phyloP scores from a whole-genome alignment of 768 basidiomycete genomes.

The Lentinula raphanica region DNA sequence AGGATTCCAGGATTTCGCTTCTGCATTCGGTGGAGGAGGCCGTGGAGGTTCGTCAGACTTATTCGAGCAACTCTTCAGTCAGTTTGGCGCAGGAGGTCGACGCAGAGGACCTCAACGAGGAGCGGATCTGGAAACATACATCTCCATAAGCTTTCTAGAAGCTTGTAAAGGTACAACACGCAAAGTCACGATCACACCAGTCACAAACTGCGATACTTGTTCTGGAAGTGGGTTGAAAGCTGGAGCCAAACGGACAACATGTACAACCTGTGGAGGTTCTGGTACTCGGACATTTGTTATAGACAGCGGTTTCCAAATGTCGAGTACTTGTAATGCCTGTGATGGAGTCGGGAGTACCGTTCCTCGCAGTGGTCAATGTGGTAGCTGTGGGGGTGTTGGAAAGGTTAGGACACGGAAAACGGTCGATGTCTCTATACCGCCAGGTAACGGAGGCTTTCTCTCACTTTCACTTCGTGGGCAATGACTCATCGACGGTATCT shows the following conservation, averaged over 20 bases:
- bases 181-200: slow-evolving; percentile 70
- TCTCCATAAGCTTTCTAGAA: slow-evolving; percentile 85
- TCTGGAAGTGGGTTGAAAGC: slow-evolving; percentile 81
- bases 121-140: slow-evolving; percentile 72
- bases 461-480: slow-evolving; percentile 6
- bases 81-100: slow-evolving; percentile 51
- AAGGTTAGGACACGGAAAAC: slow-evolving; percentile 77
- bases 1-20: slow-evolving; percentile 68
- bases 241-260: slow-evolving; percentile 78
- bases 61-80: slow-evolving; percentile 79
- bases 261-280: slow-evolving; percentile 76
- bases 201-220: slow-evolving; percentile 82
- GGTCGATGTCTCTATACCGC: slow-evolving; percentile 78
- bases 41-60: slow-evolving; percentile 53
- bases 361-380: slow-evolving; percentile 74
- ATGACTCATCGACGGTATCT: slow-evolving; percentile 5
- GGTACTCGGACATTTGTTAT: slow-evolving; percentile 88
- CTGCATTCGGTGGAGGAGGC: slow-evolving; percentile 44
- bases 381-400: slow-evolving; percentile 79
- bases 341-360: slow-evolving; percentile 76
- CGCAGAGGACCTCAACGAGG: slow-evolving; percentile 53
- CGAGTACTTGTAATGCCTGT: slow-evolving; percentile 82
- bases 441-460: slow-evolving; percentile 46
- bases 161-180: slow-evolving; percentile 87
- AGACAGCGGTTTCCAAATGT: slow-evolving; percentile 95